Evolutionary conservation across 1,284 basidiomycete genomes (phyloP), one percentile per base, ranked within the genome.

Genomic region (Thelephora terrestris): DNA sequence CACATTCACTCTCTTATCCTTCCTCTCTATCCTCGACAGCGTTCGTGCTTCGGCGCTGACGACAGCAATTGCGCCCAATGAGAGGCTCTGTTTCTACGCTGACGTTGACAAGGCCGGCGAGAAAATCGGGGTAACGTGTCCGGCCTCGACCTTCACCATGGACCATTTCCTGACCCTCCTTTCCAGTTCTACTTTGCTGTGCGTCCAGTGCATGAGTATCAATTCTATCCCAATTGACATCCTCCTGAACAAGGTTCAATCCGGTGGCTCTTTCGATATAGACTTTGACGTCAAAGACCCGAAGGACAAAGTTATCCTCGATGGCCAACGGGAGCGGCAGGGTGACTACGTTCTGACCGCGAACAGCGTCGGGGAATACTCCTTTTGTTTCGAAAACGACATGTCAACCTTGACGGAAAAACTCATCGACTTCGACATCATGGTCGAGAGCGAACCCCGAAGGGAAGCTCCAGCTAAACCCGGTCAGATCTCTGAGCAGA

Each of bases 361-460:
- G 12, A 94, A 97, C 68, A 78, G 78, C 34, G 77, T 86, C 49
- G 95, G 95, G 59, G 96, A 99, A 75, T 98, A 98, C 68, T 73
- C 91, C 2, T 99, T 99, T 71, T 99, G 96, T 71, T 97, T 99
- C 64, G 88, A 93, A 63, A 99, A 99, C 67, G 91, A 95, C 70
- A 90, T 91, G 79, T 90, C 85, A 7, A 90, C 87, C 4, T 75
- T 93, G 55, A 85, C 85, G 18, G 71, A 92, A 70, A 96, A 97
- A 67, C 76, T 96, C 49, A 75, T 98, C 56, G 94, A 97, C 68
- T 95, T 97, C 64, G 93, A 96, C 65, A 94, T 95, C 66, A 92
- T 95, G 90, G 90, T 96, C 52, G 92, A 96, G 71, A 91, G 85
- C 53, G 93, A 97, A 64, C 93, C 93, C 1, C 71, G 93, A 46